Evolutionary conservation across 257 asterid genomes (phyloP).

Genomic region (Vinca minor): DNA sequence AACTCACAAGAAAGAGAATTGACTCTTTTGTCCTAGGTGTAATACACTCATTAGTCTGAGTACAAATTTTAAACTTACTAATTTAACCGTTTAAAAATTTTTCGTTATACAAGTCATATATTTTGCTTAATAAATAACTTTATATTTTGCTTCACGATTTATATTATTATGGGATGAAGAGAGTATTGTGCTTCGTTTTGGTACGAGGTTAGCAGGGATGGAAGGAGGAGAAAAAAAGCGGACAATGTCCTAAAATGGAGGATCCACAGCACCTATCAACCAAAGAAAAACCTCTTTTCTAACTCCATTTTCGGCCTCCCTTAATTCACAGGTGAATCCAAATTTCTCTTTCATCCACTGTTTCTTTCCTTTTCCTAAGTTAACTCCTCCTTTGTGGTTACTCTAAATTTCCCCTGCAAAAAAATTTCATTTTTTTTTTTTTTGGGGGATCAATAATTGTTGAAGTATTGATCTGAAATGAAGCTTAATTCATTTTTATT

Average conservation of each 20-base stretch:
- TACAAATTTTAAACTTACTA: no score
- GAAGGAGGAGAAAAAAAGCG: slow-evolving; percentile 17
- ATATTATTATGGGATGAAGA: no score
- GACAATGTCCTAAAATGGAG: slow-evolving; percentile 33
- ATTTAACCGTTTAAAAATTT: no score
- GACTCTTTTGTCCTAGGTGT: no score
- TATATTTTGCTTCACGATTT: no score
- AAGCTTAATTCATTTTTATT: not conserved
- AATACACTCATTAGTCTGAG: no score
- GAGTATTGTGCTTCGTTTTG: no score
- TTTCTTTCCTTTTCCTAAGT: not conserved
- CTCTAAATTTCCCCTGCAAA: not conserved
- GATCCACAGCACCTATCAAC: slow-evolving; percentile 29
- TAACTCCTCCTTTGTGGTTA: slow-evolving; percentile 1
- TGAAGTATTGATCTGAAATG: not conserved
- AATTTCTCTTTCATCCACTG: slow-evolving; percentile 8
- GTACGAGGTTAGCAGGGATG: not conserved
- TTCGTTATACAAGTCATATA: no score
- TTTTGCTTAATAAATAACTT: no score
- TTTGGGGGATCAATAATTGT: not conserved
- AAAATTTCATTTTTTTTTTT: not conserved
- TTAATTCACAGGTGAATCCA: slow-evolving; percentile 3
- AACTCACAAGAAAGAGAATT: no score
- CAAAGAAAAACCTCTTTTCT: slow-evolving; percentile 32
- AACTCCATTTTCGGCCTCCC: slow-evolving; percentile 28